phyloP scores from a whole-genome alignment of 1,284 basidiomycete species.

The Ceratobasidium papillatum region DNA sequence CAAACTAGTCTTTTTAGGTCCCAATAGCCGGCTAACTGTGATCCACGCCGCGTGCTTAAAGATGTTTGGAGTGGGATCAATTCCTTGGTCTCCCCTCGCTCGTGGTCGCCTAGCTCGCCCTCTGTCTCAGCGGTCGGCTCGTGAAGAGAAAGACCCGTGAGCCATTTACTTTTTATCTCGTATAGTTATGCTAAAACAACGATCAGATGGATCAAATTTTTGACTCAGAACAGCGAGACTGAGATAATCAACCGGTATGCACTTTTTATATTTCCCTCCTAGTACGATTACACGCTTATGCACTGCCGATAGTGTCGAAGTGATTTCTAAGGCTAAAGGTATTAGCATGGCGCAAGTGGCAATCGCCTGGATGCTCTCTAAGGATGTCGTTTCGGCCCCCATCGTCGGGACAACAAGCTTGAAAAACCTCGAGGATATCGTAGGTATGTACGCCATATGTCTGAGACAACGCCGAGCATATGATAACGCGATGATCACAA shows the following conservation, averaged over 20 bases:
- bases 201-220: not conserved
- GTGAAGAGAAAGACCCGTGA: conserved; percentile 23
- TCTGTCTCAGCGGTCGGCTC: conserved; percentile 10
- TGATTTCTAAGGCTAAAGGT: conserved; percentile 44
- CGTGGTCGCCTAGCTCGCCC: conserved; percentile 35
- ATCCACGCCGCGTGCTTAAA: not conserved
- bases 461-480: not conserved
- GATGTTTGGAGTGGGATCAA: conserved; percentile 41
- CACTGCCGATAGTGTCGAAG: conserved; percentile 41
- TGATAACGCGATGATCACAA: not conserved
- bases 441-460: conserved; percentile 4
- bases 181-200: not conserved
- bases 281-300: not conserved
- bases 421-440: conserved; percentile 39
- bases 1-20: not conserved
- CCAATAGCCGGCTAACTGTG: not conserved
- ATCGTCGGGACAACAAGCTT: conserved; percentile 41
- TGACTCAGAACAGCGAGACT: not conserved
- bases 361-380: conserved; percentile 29
- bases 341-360: conserved; percentile 44
- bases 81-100: conserved; percentile 43
- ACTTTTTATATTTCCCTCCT: not conserved
- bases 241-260: conserved; percentile 30
- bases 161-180: not conserved
- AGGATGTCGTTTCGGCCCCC: conserved; percentile 35